A percentile compares a stretch with the other conserved stretches of the same genome.
Conservation (phyloP, 2,329 filamentous ascomycete species). For the Fusarium redolens region DNA sequence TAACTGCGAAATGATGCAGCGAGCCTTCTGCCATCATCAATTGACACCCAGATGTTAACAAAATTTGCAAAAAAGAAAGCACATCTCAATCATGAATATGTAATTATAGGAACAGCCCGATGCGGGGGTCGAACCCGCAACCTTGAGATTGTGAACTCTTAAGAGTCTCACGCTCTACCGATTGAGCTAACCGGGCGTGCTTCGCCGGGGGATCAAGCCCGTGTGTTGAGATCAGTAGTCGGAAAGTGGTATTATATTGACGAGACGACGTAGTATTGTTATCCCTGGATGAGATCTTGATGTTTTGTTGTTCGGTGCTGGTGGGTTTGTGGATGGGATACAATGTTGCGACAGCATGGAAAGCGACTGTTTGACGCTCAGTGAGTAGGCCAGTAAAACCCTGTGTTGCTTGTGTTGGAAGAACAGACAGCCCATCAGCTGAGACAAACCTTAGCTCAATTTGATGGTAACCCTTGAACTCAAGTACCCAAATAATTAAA, state of each 20-base stretch:
- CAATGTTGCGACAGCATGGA: background rate
- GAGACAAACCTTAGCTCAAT: background rate
- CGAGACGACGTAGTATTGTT: fast-evolving
- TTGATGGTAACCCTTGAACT: fast-evolving
- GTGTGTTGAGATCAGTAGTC: background rate
- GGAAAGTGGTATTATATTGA: background rate
- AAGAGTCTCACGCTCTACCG: slow-evolving; percentile 76
- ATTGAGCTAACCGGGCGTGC: slow-evolving; percentile 53
- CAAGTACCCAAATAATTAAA: background rate
- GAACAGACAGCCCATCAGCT: fast-evolving
- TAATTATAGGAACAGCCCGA: slow-evolving; percentile 54
- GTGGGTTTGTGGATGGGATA: fast-evolving
- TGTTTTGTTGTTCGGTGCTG: fast-evolving
- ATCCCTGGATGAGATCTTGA: no score
- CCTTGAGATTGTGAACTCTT: slow-evolving; percentile 61
- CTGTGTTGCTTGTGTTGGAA: background rate
- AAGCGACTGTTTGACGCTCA: background rate
- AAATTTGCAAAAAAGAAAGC: slow-evolving; percentile 19
- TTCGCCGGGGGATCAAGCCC: slow-evolving; percentile 60
- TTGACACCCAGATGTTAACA: fast-evolving
- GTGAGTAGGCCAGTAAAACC: no score
- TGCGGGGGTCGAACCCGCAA: slow-evolving; percentile 65
- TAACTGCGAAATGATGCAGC: no score
- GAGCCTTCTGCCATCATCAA: fast-evolving
- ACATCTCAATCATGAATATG: slow-evolving; percentile 42